Conservation (phyloP, 164 flowering plant genomes). For the Aristolochia californica region DNA sequence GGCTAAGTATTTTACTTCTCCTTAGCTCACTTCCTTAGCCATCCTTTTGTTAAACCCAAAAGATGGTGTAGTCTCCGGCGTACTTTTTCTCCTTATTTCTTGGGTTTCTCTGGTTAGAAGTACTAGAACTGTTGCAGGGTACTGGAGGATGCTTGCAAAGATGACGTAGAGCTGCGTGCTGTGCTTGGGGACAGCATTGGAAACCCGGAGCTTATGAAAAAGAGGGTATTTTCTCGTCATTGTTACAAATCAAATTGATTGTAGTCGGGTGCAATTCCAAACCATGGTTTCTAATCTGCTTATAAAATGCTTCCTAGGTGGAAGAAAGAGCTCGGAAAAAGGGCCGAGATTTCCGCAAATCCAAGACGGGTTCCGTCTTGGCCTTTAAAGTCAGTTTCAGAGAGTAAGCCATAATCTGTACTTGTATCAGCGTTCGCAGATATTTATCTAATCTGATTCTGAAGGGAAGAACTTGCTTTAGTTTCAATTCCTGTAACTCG, state of each 20-base stretch:
- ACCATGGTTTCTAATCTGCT: background rate
- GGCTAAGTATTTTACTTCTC: conserved; percentile 46
- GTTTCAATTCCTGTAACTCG: no score
- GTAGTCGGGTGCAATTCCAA: background rate
- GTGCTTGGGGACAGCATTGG: conserved; percentile 92
- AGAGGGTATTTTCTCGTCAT: conserved; percentile 28
- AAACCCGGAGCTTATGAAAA: conserved; percentile 83
- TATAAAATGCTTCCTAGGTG: conserved; percentile 23
- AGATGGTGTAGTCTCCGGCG: background rate
- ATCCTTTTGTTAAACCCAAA: background rate
- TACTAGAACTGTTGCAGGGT: conserved; percentile 28
- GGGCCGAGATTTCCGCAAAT: conserved; percentile 56
- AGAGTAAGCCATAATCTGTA: conserved; percentile 41
- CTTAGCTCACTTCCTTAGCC: background rate
- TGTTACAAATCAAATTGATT: background rate
- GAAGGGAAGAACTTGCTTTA: background rate
- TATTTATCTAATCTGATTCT: background rate
- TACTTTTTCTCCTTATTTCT: no score
- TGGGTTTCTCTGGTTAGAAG: no score
- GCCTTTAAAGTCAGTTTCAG: conserved; percentile 93
- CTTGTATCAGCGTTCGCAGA: background rate
- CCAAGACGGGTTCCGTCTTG: conserved; percentile 77
- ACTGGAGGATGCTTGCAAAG: conserved; percentile 68
- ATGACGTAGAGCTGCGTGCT: conserved; percentile 68
- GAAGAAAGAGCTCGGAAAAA: conserved; percentile 67